Percentiles rank a stretch among this genome's conserved stretches.
Evolutionary conservation across 257 asterid genomes (phyloP).

Genomic region (Gentiana macrophylla): DNA sequence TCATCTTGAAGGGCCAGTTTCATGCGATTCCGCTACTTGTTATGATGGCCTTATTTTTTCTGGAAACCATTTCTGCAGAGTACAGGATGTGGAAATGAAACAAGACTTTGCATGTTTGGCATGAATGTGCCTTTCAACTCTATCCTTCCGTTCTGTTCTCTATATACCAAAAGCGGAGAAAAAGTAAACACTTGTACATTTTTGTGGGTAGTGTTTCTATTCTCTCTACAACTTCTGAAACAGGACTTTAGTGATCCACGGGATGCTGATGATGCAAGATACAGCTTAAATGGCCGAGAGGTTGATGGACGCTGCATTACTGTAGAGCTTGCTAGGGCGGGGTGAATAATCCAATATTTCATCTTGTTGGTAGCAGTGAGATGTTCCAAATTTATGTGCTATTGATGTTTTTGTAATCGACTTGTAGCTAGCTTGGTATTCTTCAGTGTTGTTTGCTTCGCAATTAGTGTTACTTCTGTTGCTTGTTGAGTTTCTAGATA

Average conservation of each 20-base stretch:
- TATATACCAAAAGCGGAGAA: too few species aligned
- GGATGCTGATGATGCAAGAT: conserved; percentile 96
- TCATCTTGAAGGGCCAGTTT: conserved; percentile 80
- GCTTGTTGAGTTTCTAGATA: too few species aligned
- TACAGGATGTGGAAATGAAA: conserved; percentile 99
- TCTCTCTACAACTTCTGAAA: conserved; percentile 9
- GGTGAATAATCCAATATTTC: conserved; percentile 29
- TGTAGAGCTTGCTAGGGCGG: conserved; percentile 95
- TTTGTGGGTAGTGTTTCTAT: conserved; percentile 6
- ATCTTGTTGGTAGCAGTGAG: not conserved
- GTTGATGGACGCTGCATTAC: conserved; percentile 87
- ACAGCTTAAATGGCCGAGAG: conserved; percentile 74
- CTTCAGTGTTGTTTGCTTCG: too few species aligned
- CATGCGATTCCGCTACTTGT: conserved; percentile 87
- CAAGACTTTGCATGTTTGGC: conserved; percentile 97
- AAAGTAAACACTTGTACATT: too few species aligned
- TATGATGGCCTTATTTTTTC: conserved; percentile 93
- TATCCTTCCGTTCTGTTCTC: too few species aligned
- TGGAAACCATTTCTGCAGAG: conserved; percentile 99
- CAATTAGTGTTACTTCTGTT: too few species aligned
- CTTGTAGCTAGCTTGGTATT: too few species aligned
- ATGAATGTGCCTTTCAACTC: conserved; percentile 14
- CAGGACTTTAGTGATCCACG: conserved; percentile 97
- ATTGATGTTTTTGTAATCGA: too few species aligned
- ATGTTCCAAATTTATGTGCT: too few species aligned